These are phyloP conservation scores for Trypanosoma rangeli DNA, from an alignment of 208 protist genomes.

Conservation along the genomic window DNA sequence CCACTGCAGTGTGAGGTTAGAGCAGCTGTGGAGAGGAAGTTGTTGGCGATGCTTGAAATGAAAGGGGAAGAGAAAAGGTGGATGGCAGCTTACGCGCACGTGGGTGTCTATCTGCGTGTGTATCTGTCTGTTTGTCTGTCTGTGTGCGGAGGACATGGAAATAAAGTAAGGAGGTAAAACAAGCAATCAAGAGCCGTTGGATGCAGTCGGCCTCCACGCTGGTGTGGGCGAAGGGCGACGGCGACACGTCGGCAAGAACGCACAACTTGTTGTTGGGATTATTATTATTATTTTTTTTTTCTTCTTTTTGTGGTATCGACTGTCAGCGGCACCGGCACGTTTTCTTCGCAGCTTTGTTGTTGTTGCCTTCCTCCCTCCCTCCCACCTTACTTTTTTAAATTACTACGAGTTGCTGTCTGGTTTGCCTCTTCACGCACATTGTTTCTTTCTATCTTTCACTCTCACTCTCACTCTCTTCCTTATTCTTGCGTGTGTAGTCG, in stretches of 20 bases:
- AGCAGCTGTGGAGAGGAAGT: too few species aligned
- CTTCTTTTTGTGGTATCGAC: neutral
- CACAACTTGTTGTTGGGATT: neutral
- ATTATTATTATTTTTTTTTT: too few species aligned
- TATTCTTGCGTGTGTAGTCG: neutral
- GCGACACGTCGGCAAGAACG: neutral
- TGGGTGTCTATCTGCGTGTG: too few species aligned
- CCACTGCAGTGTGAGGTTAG: too few species aligned
- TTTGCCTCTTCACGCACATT: slow-evolving; percentile 1
- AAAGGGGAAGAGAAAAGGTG: too few species aligned
- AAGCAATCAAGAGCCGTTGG: neutral
- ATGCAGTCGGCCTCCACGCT: neutral
- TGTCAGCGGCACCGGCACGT: neutral
- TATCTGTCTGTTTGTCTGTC: too few species aligned
- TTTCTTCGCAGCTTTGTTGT: slow-evolving; percentile 6
- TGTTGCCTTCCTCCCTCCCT: slow-evolving; percentile 5
- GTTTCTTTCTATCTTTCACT: neutral
- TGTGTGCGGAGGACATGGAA: neutral
- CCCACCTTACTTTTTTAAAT: neutral
- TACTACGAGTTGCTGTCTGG: neutral
- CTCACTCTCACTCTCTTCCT: neutral
- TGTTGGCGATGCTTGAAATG: too few species aligned
- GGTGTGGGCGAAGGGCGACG: neutral
- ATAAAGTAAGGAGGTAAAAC: neutral
- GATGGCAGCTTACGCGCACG: too few species aligned